Evolutionary conservation across 176 grass and related monocot species (phyloP).

Genomic region (Ampelocalamus luodianensis): DNA sequence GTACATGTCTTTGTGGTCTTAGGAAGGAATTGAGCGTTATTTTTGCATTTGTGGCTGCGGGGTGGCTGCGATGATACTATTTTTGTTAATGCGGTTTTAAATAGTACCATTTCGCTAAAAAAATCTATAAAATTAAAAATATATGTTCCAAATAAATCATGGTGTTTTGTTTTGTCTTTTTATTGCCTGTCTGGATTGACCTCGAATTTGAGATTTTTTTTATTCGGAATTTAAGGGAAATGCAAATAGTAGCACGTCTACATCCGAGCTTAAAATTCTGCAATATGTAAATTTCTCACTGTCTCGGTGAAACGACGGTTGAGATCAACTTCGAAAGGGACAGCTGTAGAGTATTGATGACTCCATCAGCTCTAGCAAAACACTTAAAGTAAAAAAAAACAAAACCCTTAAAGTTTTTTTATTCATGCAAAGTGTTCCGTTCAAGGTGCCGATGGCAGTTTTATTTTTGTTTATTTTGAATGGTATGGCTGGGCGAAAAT

Average conservation of each 20-base stretch:
- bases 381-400: not conserved
- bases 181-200: not conserved
- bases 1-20: too few species aligned
- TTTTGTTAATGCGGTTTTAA: too few species aligned
- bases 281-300: not conserved
- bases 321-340: not conserved
- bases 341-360: not conserved
- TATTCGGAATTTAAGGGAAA: not conserved
- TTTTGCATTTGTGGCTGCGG: too few species aligned
- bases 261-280: not conserved
- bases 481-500: not conserved
- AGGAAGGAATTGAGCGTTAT: too few species aligned
- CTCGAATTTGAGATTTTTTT: not conserved
- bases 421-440: not conserved
- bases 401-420: not conserved
- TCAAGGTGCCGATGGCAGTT: not conserved
- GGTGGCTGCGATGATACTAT: too few species aligned
- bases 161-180: not conserved
- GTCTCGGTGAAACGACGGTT: not conserved
- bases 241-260: not conserved
- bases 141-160: not conserved
- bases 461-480: not conserved
- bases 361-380: not conserved
- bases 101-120: too few species aligned
- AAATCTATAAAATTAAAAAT: too few species aligned